A percentile compares a stretch with the other conserved stretches of the same genome.
phyloP scores from a whole-genome alignment of 345 rosid genomes.

The Lenwebbia sp. region DNA sequence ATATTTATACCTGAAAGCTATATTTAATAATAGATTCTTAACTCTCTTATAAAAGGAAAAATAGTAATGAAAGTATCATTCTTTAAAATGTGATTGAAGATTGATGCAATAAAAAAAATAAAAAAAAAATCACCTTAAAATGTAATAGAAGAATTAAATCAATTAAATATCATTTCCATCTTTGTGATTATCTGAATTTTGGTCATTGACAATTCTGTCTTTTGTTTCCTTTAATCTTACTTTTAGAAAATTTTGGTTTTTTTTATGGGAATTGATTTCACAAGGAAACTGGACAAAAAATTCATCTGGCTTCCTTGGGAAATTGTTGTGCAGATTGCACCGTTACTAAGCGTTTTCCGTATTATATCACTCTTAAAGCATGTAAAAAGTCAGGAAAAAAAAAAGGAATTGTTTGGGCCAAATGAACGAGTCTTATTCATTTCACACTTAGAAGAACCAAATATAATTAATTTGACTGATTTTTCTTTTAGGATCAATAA shows the following conservation, averaged over 20 bases:
- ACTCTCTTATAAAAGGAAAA: background rate
- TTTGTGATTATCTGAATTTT: background rate
- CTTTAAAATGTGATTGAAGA: background rate
- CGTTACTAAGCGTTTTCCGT: too few species aligned
- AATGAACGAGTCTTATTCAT: too few species aligned
- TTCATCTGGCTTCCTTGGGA: too few species aligned
- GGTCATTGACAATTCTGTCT: too few species aligned
- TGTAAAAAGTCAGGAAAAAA: too few species aligned
- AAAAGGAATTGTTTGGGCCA: too few species aligned
- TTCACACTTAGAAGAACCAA: too few species aligned
- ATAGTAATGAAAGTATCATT: background rate
- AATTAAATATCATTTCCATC: background rate
- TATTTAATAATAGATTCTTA: background rate
- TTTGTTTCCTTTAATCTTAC: background rate
- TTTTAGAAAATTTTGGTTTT: background rate
- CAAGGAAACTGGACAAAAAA: too few species aligned
- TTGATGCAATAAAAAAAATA: background rate
- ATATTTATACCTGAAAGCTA: background rate
- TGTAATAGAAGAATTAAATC: background rate
- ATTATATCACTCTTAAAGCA: too few species aligned
- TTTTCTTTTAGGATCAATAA: too few species aligned
- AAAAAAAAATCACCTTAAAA: background rate
- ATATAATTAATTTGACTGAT: too few species aligned
- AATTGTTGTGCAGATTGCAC: too few species aligned
- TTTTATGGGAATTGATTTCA: rapidly evolving